A percentile compares a stretch with the other conserved stretches of the same genome.
Conservation (phyloP, 2,329 filamentous ascomycete genomes). For the Alternaria sp. region DNA sequence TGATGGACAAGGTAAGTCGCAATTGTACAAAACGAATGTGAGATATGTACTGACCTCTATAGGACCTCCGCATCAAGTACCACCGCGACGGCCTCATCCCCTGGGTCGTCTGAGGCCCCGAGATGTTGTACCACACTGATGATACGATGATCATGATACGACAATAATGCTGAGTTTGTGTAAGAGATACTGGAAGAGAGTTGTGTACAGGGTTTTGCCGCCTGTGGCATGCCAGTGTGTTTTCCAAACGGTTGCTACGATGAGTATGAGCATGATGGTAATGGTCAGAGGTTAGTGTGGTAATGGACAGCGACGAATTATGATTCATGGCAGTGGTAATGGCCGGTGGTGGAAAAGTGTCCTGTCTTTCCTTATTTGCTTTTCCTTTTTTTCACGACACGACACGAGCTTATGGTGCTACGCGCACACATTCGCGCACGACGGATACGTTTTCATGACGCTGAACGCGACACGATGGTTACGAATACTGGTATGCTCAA, state of each 20-base stretch:
- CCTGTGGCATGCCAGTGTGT: not conserved
- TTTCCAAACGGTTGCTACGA: not conserved
- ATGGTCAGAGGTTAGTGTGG: not conserved
- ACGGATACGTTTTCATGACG: not conserved
- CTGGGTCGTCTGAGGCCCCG: conserved; percentile 1
- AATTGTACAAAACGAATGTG: not conserved
- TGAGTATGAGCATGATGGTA: not conserved
- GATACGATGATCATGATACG: not conserved
- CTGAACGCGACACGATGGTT: not conserved
- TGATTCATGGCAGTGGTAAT: not conserved
- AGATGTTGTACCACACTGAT: not conserved
- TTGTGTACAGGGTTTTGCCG: not conserved
- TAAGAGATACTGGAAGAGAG: not conserved
- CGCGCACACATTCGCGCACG: not conserved
- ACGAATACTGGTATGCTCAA: not conserved
- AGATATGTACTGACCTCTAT: not conserved
- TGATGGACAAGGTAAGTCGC: conserved; percentile 12
- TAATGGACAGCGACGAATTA: not conserved
- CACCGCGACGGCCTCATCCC: conserved; percentile 17
- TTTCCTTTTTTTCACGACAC: not conserved
- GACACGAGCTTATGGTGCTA: not conserved
- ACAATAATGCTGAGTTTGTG: not conserved
- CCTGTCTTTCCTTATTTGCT: not conserved
- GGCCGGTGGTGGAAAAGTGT: not conserved
- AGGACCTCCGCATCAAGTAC: conserved; percentile 12